These are phyloP conservation scores for Pseudonectria foliicola DNA, from an alignment of 2,329 filamentous ascomycete species.

Conservation along the genomic window DNA sequence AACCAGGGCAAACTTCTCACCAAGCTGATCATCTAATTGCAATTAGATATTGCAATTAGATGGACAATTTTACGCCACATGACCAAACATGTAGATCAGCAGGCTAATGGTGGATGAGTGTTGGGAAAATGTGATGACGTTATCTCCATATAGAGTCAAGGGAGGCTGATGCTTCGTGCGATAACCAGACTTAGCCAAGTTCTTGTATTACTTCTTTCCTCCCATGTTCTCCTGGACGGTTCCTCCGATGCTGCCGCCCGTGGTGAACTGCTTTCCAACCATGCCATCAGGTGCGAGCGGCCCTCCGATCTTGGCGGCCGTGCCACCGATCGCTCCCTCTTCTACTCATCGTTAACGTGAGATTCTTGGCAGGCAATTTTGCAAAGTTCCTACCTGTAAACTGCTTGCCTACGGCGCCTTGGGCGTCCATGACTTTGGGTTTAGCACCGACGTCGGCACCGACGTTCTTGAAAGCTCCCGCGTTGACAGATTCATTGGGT, in stretches of 20 bases:
- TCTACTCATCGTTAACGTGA: conserved; percentile 18
- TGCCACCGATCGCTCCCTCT: conserved; percentile 42
- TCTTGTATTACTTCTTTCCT: conserved; percentile 28
- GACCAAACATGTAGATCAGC: too few relatives aligned
- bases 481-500: too few relatives aligned
- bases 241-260: conserved; percentile 45
- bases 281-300: conserved; percentile 43
- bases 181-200: too few relatives aligned
- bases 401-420: conserved; percentile 46
- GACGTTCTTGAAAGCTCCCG: too few relatives aligned
- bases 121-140: too few relatives aligned
- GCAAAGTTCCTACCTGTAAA: conserved; percentile 37
- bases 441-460: conserved; percentile 4
- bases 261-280: conserved; percentile 49
- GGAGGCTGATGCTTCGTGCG: too few relatives aligned
- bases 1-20: conserved; percentile 24
- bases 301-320: conserved; percentile 43
- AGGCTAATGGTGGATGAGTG: too few relatives aligned
- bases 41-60: background rate
- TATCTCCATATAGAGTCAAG: too few relatives aligned
- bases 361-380: accelerated
- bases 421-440: conserved; percentile 39
- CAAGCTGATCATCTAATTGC: conserved; percentile 15
- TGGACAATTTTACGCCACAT: too few relatives aligned
- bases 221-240: conserved; percentile 41